These are phyloP conservation scores for Lactifluus subvellereus DNA, from an alignment of 768 basidiomycete species.

Conservation along the genomic window DNA sequence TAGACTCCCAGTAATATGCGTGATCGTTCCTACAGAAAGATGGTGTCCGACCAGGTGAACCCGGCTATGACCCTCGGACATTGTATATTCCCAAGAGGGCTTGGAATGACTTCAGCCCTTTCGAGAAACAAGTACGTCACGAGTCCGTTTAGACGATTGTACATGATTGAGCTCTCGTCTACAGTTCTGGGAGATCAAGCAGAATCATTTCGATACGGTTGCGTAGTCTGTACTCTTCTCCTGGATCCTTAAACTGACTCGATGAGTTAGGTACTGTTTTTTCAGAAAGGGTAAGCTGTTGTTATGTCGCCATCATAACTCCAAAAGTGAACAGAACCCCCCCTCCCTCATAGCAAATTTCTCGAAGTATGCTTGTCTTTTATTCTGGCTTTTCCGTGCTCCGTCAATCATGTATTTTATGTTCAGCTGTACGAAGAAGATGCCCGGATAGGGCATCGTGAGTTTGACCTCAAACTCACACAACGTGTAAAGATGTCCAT, in stretches of 20 bases:
- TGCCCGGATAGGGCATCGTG: slow-evolving; percentile 85
- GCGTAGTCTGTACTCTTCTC: slow-evolving; percentile 25
- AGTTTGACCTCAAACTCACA: slow-evolving; percentile 92
- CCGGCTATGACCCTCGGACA: slow-evolving; percentile 87
- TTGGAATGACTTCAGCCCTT: slow-evolving; percentile 86
- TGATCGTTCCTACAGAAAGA: slow-evolving; percentile 55
- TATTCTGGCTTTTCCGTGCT: background rate
- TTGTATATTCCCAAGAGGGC: slow-evolving; percentile 68
- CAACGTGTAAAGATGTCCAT: slow-evolving; percentile 98
- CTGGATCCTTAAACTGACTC: slow-evolving; percentile 22
- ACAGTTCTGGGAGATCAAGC: slow-evolving; percentile 73
- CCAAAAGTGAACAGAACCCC: slow-evolving; percentile 13
- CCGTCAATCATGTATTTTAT: background rate
- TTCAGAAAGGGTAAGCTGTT: slow-evolving; percentile 85
- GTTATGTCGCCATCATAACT: background rate
- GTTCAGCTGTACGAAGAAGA: slow-evolving; percentile 86
- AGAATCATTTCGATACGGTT: slow-evolving; percentile 94
- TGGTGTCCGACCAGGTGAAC: slow-evolving; percentile 66
- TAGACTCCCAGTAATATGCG: background rate
- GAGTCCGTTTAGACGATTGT: background rate
- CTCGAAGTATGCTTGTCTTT: slow-evolving; percentile 47
- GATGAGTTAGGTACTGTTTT: slow-evolving; percentile 69
- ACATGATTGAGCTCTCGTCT: background rate
- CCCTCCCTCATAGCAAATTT: slow-evolving; percentile 56
- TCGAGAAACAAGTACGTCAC: slow-evolving; percentile 70